These are phyloP conservation scores for Umbellularia californica DNA, from an alignment of 164 flowering plant genomes.

Conservation along the genomic window DNA sequence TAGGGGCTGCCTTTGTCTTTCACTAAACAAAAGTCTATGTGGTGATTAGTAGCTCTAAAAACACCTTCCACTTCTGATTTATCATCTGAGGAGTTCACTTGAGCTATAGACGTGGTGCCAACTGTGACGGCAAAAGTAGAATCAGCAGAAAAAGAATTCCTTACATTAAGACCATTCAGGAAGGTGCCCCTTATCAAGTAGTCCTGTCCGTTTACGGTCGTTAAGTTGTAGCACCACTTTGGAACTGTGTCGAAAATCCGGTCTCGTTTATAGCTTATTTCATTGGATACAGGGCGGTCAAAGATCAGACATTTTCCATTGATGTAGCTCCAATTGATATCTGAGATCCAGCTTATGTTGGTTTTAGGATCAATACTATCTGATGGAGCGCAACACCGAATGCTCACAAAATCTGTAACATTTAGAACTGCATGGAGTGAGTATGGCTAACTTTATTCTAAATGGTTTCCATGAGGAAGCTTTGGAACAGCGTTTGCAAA, in stretches of 20 bases:
- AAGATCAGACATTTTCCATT: slow-evolving; percentile 24
- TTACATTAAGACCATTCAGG: slow-evolving; percentile 16
- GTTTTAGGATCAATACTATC: slow-evolving; percentile 32
- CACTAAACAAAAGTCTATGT: slow-evolving; percentile 46
- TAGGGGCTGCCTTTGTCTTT: slow-evolving; percentile 35
- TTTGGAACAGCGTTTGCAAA: no score
- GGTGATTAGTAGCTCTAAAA: slow-evolving; percentile 31
- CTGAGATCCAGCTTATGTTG: slow-evolving; percentile 40
- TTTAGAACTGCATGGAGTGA: background rate
- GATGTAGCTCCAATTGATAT: slow-evolving; percentile 28
- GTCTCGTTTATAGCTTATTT: slow-evolving; percentile 12
- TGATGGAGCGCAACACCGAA: slow-evolving; percentile 45
- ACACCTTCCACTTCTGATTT: slow-evolving; percentile 35
- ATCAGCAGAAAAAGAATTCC: background rate
- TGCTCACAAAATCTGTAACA: slow-evolving; percentile 55
- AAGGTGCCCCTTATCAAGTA: slow-evolving; percentile 59
- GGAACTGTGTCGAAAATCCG: slow-evolving; percentile 26
- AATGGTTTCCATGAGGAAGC: no score
- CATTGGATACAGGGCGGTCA: slow-evolving; percentile 6
- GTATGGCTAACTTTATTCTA: background rate
- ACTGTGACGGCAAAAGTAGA: slow-evolving; percentile 31
- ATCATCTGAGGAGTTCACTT: slow-evolving; percentile 29
- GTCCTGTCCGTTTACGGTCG: slow-evolving; percentile 29
- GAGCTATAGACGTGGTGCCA: slow-evolving; percentile 30
- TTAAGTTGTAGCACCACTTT: slow-evolving; percentile 53